Base-by-base conservation (phyloP, 2,329 filamentous ascomycete species). In the Dactylellina parvicollis region DNA sequence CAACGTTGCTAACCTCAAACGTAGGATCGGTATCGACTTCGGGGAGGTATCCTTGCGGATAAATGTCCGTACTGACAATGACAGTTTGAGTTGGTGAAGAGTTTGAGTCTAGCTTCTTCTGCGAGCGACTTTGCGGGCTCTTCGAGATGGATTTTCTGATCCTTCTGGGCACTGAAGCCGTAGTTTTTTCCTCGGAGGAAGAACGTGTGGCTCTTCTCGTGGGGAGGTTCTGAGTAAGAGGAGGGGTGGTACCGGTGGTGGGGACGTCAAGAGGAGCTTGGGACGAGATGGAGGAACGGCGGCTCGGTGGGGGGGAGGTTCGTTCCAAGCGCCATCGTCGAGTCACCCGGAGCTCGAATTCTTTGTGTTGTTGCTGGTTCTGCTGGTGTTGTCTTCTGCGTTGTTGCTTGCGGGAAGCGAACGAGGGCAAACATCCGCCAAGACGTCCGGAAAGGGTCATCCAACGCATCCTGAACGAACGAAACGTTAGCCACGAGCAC, bases 381-480 rank as follows among this genome's bases (percentile, higher is more conserved):
- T 14, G 44, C 24, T 26, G 3, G 44, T n/a, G 44, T 28, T 49
- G 16, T 22, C 9, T n/a, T 50, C 26, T 14, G 47, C 24, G 46
- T 34, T 50, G 47, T 32, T 46, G 42, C 42, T 20, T n/a, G 12
- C 42, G 10, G n/a, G 9, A 22, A 7, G 3, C n/a, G 47, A 38
- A 22, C 49, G 49, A 5, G 34, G 34, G 49, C 49, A 54, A 54
- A 38, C 49, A 54, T 7, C n/a, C 18, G 49, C 49, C 30, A 38
- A 54, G 30, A 18, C 7, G 49, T 2, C 4, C n/a, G 12, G 34
- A 7, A n/a, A n/a, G n/a, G 34, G 16, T 38, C 30, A 4, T 20
- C 49, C 49, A 54, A 54, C 49, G 49, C 49, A 54, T 54, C 22
- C 20, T 54, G 30, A n/a, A n/a, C n/a, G n/a, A n/a, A n/a, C n/a